These are phyloP conservation scores for Immersiporthe knoxdaviesiana DNA, from an alignment of 2,329 filamentous ascomycete species.

Conservation along the genomic window DNA sequence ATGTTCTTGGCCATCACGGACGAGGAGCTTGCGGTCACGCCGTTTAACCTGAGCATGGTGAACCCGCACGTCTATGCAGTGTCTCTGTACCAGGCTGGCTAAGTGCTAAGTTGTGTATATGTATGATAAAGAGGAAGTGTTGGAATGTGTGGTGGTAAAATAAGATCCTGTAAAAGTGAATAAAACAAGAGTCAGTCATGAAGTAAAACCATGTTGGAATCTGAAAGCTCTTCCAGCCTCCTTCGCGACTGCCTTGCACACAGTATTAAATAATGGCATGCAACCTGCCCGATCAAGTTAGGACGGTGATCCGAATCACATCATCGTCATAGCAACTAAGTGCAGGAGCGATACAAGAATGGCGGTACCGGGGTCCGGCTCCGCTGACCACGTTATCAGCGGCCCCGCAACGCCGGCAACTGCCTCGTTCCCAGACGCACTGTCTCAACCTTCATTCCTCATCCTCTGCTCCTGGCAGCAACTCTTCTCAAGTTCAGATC, in stretches of 20 bases:
- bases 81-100: constrained; percentile 78
- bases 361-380: neutral
- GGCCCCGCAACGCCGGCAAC: constrained; percentile 7
- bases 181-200: no score
- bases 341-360: neutral
- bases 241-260: no score
- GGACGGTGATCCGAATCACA: neutral
- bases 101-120: constrained; percentile 30
- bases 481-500: neutral
- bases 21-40: constrained; percentile 67
- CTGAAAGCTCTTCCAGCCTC: no score
- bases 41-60: constrained; percentile 74
- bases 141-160: no score
- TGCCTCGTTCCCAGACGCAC: neutral
- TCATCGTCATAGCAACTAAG: neutral
- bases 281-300: neutral
- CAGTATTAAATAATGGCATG: no score
- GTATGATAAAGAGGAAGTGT: neutral
- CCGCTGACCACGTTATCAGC: constrained; percentile 5
- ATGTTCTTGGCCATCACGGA: constrained; percentile 81
- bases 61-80: constrained; percentile 79
- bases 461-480: neutral
- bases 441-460: neutral
- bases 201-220: no score
- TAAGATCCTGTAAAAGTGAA: no score